Conservation (phyloP, 495 filamentous ascomycete genomes). For the Xanthoparmelia taractica region DNA sequence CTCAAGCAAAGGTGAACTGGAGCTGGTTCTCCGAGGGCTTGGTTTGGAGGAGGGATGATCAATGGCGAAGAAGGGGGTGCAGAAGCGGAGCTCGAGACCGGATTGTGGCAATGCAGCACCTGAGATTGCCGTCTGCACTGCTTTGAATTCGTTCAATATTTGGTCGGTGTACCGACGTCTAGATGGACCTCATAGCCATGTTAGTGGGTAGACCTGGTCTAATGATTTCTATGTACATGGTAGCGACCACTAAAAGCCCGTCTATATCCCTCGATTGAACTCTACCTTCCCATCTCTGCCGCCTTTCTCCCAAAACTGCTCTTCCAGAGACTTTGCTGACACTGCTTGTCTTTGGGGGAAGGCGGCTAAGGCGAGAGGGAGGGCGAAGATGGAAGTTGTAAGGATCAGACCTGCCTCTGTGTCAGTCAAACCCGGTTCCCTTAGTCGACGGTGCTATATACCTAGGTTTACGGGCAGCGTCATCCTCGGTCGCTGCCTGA, state of each 20-base stretch:
- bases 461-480: slow-evolving; percentile 74
- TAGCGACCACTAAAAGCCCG: neutral
- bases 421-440: neutral
- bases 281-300: slow-evolving; percentile 69
- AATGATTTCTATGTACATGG: neutral
- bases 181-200: neutral
- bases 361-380: slow-evolving; percentile 79
- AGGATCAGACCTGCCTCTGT: slow-evolving; percentile 55
- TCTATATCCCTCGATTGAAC: slow-evolving; percentile 76
- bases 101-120: no score
- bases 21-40: no score
- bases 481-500: slow-evolving; percentile 62
- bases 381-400: slow-evolving; percentile 68
- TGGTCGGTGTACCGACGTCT: neutral
- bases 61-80: no score
- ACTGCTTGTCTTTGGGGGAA: slow-evolving; percentile 88
- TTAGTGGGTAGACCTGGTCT: neutral
- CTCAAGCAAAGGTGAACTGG: no score
- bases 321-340: slow-evolving; percentile 61
- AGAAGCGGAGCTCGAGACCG: neutral
- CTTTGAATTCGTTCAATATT: neutral
- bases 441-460: slow-evolving; percentile 15
- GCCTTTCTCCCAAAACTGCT: slow-evolving; percentile 72
- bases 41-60: no score
- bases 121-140: neutral